Base-by-base conservation (phyloP, 768 basidiomycete species). In the Mycena maculata region DNA sequence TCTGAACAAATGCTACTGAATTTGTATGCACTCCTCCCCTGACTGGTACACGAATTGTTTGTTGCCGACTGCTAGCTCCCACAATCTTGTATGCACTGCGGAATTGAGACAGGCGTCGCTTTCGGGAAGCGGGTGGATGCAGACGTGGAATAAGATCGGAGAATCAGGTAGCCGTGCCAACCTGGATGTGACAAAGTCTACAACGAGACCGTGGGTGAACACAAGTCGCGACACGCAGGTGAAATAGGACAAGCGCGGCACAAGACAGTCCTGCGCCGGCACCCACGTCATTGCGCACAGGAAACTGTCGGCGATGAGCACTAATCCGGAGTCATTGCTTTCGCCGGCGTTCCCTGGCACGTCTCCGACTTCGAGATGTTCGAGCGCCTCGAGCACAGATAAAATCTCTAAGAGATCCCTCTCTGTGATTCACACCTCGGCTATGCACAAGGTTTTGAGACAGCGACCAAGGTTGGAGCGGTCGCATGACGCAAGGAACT, bases 351-450 rank as follows among this genome's bases (percentile, higher is more conserved):
- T 13, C 49, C 49, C 49, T 23, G 33, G 53, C 36, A 10, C 25
- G 27, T 56, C 53, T 22, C 53, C 62, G 23, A 63, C 33, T 31
- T 56, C 62, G 3, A 63, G 62, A 36, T 28, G 52, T 62, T 62
- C 60, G 18, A 61, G 39, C 27, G 53, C 50, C 52, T 23, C 41
- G 42, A 63, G 61, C 52, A 47, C n/a, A 3, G 62, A 36, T 45
- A 62, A n/a, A 45, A 62, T n/a, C 50, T 42, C 39, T 12, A 53
- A 5, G 2, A 62, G 41, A 15, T 62, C 52, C 2, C 31, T 15
- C n/a, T 54, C 30, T 20, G 52, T 4, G 16, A 63, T 55, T 16
- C 28, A 42, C 3, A 63, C 52, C 15, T 63, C 61, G 25, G 52
- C 61, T 5, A 63, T 54, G 10, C 38, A 22, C 31, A 63, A 25